Percentiles rank a stretch among this genome's conserved stretches.
Evolutionary conservation across 2,329 filamentous ascomycete species (phyloP).

Genomic region (Aspergillus calidoustus): DNA sequence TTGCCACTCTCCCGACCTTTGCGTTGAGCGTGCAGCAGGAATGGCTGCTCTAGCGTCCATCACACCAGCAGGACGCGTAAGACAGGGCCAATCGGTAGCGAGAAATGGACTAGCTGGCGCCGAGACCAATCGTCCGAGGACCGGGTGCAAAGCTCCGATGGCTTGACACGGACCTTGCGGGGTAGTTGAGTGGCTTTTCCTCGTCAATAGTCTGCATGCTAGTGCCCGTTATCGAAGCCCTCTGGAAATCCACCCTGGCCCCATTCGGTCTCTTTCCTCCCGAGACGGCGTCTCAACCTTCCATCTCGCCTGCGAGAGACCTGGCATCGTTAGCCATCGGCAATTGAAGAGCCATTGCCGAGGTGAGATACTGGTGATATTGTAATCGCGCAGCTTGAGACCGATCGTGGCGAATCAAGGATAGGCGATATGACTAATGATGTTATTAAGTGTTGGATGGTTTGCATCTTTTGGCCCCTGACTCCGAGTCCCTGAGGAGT

Average conservation of each 20-base stretch:
- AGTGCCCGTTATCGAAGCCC: not conserved
- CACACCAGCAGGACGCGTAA: not conserved
- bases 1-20: not conserved
- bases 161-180: not conserved
- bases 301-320: too few species aligned
- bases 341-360: too few species aligned
- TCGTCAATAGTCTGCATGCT: not conserved
- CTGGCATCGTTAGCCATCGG: too few species aligned
- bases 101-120: not conserved
- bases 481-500: too few species aligned
- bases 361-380: too few species aligned
- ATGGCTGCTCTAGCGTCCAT: not conserved
- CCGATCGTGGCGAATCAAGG: too few species aligned
- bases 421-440: too few species aligned
- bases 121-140: not conserved
- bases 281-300: not conserved
- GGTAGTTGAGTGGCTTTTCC: not conserved
- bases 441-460: too few species aligned
- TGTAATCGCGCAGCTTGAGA: too few species aligned
- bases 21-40: not conserved
- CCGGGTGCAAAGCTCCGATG: not conserved
- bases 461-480: too few species aligned
- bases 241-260: not conserved
- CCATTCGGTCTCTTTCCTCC: not conserved
- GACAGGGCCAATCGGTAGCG: not conserved